Conservation (phyloP, 2,329 filamentous ascomycete species). For the Cytospora paraplurivora region DNA sequence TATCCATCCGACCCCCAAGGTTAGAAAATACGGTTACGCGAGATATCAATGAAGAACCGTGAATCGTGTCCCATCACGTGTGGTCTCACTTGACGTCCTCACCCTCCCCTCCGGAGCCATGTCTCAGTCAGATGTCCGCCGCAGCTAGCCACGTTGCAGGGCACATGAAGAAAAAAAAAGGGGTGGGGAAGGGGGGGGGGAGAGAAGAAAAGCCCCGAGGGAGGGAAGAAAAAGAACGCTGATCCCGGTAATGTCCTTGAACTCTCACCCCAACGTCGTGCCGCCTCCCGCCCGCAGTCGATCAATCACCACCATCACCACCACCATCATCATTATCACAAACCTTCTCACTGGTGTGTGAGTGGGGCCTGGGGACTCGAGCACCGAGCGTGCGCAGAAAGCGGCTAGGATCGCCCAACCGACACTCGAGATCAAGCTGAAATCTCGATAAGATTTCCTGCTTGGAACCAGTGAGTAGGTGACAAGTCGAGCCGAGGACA, state of each 20-base stretch:
- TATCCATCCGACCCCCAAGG: too few relatives aligned
- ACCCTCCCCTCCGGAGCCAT: slow-evolving; percentile 8
- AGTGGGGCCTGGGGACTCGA: slow-evolving; percentile 7
- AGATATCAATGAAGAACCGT: slow-evolving; percentile 17
- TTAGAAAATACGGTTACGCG: neutral
- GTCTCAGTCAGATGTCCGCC: slow-evolving; percentile 22
- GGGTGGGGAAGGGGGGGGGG: neutral
- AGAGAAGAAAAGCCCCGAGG: too few relatives aligned
- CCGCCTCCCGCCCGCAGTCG: neutral
- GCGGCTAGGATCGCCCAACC: slow-evolving; percentile 23
- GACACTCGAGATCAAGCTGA: slow-evolving; percentile 23
- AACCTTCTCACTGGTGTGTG: neutral
- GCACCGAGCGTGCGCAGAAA: slow-evolving; percentile 15
- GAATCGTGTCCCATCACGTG: slow-evolving; percentile 27
- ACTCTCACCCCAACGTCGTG: neutral
- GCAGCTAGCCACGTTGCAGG: slow-evolving; percentile 17
- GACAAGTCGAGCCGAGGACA: slow-evolving; percentile 21
- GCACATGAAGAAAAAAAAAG: slow-evolving; percentile 3
- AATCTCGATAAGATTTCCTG: slow-evolving; percentile 28
- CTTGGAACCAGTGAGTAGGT: slow-evolving; percentile 5
- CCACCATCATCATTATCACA: neutral
- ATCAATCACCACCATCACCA: neutral
- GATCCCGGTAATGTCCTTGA: neutral
- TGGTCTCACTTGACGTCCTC: slow-evolving; percentile 27
- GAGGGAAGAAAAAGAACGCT: too few relatives aligned